Percentiles rank a stretch among this genome's conserved stretches.
These are phyloP conservation scores for Fraxinus latifolia DNA, from an alignment of 305 asterid species.

Conservation along the genomic window DNA sequence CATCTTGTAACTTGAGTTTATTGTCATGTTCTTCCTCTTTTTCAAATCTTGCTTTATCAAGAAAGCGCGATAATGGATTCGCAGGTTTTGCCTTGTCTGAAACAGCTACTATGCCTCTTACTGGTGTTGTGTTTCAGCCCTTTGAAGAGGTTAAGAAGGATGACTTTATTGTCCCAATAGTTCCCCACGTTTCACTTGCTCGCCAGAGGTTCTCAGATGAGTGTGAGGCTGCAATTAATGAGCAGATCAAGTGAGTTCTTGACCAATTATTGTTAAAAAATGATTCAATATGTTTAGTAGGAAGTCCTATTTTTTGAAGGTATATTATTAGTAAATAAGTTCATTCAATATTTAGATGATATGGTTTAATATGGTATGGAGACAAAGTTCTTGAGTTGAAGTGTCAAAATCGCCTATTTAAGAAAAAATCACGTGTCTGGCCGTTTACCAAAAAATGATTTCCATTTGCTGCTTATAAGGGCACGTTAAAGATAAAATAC, in stretches of 20 bases:
- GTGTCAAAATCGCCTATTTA: not conserved
- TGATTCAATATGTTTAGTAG: not conserved
- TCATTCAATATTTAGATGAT: not conserved
- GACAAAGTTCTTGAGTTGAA: not conserved
- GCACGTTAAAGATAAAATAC: not conserved
- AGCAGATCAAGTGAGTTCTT: constrained; percentile 75
- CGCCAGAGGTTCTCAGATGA: constrained; percentile 49
- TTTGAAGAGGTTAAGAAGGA: constrained; percentile 73
- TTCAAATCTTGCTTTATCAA: constrained; percentile 32
- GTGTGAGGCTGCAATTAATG: constrained; percentile 71
- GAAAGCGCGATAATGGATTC: constrained; percentile 30
- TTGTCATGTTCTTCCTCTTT: constrained; percentile 22
- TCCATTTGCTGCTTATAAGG: too few relatives aligned
- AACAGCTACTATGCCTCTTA: constrained; percentile 30
- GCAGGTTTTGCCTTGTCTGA: constrained; percentile 36
- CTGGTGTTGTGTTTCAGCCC: constrained; percentile 72
- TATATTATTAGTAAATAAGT: not conserved
- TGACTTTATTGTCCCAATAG: constrained; percentile 46
- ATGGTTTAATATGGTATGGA: not conserved
- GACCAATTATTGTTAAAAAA: not conserved
- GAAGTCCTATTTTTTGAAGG: not conserved
- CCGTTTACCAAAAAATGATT: not conserved
- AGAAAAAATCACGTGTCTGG: not conserved
- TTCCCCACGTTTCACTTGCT: constrained; percentile 55
- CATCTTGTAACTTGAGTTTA: constrained; percentile 22